Evolutionary conservation across 495 filamentous ascomycete species (phyloP).

Genomic region (Bacidia rubella): DNA sequence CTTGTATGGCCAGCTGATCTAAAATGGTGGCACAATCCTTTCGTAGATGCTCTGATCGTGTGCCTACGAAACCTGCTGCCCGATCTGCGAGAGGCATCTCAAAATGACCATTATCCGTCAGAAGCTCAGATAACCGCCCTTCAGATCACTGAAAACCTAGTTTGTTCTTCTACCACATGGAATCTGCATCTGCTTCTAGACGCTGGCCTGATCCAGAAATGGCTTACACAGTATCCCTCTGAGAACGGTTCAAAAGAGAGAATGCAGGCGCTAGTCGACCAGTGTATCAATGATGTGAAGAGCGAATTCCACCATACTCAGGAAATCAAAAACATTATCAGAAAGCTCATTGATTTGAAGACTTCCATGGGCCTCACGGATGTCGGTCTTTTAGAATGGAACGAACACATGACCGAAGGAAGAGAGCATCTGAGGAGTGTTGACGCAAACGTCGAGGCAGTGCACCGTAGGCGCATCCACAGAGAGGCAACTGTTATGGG

Average conservation of each 20-base stretch:
- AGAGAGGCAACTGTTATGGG: slow-evolving; percentile 44
- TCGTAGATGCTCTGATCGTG: slow-evolving; percentile 29
- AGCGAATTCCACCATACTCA: background rate
- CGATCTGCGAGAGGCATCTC: slow-evolving; percentile 19
- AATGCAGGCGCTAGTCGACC: background rate
- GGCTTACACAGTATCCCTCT: slow-evolving; percentile 34
- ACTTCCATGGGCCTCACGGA: background rate
- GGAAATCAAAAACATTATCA: background rate
- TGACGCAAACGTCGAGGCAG: background rate
- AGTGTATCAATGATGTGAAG: slow-evolving; percentile 18
- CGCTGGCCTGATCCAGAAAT: slow-evolving; percentile 33
- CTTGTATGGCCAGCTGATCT: background rate
- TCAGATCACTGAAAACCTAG: slow-evolving; percentile 4
- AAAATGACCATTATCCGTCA: slow-evolving; percentile 23
- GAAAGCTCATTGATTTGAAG: background rate
- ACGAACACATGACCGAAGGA: too few relatives aligned
- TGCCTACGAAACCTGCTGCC: slow-evolving; percentile 37
- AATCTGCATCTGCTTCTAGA: slow-evolving; percentile 20
- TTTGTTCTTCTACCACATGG: background rate
- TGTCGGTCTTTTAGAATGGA: background rate
- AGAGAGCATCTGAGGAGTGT: background rate
- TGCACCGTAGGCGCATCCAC: slow-evolving; percentile 12
- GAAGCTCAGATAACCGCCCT: slow-evolving; percentile 9
- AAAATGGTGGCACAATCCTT: background rate
- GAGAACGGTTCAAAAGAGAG: background rate